phyloP scores from a whole-genome alignment of 768 basidiomycete species.

The Rhodotorula graminis region DNA sequence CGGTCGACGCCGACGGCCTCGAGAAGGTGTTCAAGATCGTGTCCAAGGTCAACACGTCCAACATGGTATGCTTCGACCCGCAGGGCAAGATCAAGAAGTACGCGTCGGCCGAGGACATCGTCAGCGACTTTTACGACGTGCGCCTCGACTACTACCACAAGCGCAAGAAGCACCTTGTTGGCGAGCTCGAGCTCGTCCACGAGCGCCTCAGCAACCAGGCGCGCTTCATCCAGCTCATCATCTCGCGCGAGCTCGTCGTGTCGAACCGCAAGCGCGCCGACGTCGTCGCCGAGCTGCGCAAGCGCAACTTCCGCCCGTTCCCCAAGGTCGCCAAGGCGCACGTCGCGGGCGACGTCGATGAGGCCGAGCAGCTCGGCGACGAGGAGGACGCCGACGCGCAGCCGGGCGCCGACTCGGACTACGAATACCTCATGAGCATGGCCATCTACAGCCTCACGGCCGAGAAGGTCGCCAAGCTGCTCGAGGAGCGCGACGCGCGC shows the following conservation, averaged over 20 bases:
- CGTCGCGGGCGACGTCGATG: slow-evolving; percentile 61
- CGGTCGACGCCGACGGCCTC: slow-evolving; percentile 83
- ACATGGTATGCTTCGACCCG: slow-evolving; percentile 98
- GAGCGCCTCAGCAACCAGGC: slow-evolving; percentile 91
- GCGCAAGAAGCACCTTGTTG: slow-evolving; percentile 86
- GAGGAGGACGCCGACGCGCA: slow-evolving; percentile 56
- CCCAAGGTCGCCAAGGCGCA: slow-evolving; percentile 69
- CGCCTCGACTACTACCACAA: slow-evolving; percentile 89
- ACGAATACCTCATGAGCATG: slow-evolving; percentile 91
- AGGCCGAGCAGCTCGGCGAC: slow-evolving; percentile 55
- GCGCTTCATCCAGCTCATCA: slow-evolving; percentile 93
- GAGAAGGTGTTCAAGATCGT: slow-evolving; percentile 86
- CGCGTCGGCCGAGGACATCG: slow-evolving; percentile 76
- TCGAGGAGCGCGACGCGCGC: slow-evolving; percentile 72
- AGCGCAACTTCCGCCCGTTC: slow-evolving; percentile 82
- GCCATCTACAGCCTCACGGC: slow-evolving; percentile 88
- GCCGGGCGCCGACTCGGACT: slow-evolving; percentile 59
- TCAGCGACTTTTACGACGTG: slow-evolving; percentile 86
- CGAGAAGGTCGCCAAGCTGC: slow-evolving; percentile 86
- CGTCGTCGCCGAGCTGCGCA: slow-evolving; percentile 76
- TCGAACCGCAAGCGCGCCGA: slow-evolving; percentile 82
- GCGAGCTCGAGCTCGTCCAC: slow-evolving; percentile 70
- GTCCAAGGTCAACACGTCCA: slow-evolving; percentile 75
- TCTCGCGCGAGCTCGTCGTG: slow-evolving; percentile 72
- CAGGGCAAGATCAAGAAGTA: slow-evolving; percentile 96